Evolutionary conservation across 2,329 filamentous ascomycete species (phyloP).

Genomic region (Scolecobasidium constrictum): DNA sequence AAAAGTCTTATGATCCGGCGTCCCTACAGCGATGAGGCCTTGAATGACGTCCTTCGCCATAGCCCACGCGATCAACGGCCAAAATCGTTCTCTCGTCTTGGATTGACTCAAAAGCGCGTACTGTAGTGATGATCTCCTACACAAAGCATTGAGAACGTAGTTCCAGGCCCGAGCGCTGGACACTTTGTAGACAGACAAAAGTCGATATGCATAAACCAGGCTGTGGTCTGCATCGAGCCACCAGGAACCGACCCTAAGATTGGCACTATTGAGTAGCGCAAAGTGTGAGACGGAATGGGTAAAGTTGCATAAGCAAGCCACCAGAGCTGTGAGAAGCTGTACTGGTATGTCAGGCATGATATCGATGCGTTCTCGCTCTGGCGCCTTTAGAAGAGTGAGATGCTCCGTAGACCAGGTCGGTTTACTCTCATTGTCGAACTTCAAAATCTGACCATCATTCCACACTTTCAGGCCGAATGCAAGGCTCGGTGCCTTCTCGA

Average conservation of each 20-base stretch:
- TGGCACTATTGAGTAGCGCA: no score
- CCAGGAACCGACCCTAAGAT: no score
- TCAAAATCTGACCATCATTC: neutral
- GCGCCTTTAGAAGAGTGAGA: neutral
- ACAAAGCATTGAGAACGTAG: neutral
- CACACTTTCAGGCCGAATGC: slow-evolving; percentile 6
- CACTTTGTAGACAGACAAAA: no score
- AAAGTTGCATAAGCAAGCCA: no score
- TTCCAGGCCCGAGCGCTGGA: no score
- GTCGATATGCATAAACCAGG: no score
- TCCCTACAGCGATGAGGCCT: neutral
- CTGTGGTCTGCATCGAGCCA: no score
- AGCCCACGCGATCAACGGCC: neutral
- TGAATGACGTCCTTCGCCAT: neutral
- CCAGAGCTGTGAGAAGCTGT: neutral
- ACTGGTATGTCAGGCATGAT: neutral
- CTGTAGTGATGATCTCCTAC: neutral
- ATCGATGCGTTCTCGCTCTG: neutral
- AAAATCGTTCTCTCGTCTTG: neutral
- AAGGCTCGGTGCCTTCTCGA: slow-evolving; percentile 24
- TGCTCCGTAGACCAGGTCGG: neutral
- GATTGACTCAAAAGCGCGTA: neutral
- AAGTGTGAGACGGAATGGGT: no score
- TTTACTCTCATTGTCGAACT: neutral
- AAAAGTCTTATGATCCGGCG: neutral